A percentile compares a stretch with the other conserved stretches of the same genome.
These are phyloP conservation scores for Crithidia thermophila DNA, from an alignment of 208 protist species.

Conservation along the genomic window DNA sequence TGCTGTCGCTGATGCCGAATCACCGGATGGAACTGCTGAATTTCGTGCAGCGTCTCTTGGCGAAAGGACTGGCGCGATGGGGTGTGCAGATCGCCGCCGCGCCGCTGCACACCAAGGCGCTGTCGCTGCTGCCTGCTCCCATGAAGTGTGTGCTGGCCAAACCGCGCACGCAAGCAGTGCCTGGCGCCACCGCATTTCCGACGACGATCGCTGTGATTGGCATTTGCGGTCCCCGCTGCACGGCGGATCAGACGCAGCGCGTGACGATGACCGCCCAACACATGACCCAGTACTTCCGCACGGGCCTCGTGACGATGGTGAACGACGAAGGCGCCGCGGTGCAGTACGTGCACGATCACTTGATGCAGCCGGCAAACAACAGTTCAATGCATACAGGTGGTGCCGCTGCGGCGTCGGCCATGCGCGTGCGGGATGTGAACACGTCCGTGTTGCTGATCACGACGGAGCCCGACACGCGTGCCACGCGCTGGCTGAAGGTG, in stretches of 20 bases:
- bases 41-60: slow-evolving; percentile 41
- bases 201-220: slow-evolving; percentile 68
- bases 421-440: slow-evolving; percentile 60
- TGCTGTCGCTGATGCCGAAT: slow-evolving; percentile 74
- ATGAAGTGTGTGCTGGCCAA: slow-evolving; percentile 28
- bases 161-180: not conserved
- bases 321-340: slow-evolving; percentile 60
- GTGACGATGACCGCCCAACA: slow-evolving; percentile 54
- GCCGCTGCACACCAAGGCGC: slow-evolving; percentile 45
- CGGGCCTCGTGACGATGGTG: slow-evolving; percentile 39
- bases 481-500: slow-evolving; percentile 73
- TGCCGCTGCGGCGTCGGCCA: not conserved
- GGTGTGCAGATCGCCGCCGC: slow-evolving; percentile 52
- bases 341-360: slow-evolving; percentile 56
- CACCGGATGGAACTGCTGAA: slow-evolving; percentile 57
- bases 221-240: slow-evolving; percentile 44
- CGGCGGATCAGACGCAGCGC: slow-evolving; percentile 47
- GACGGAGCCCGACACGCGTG: slow-evolving; percentile 49
- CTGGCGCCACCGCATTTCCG: slow-evolving; percentile 37
- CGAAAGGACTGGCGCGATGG: slow-evolving; percentile 56
- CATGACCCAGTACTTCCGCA: slow-evolving; percentile 62
- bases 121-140: slow-evolving; percentile 73
- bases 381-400: too few species aligned
- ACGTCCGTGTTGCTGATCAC: slow-evolving; percentile 70
- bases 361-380: slow-evolving; percentile 26